These are phyloP conservation scores for Neolentinus lepideus DNA, from an alignment of 1,284 basidiomycete genomes.

Conservation along the genomic window DNA sequence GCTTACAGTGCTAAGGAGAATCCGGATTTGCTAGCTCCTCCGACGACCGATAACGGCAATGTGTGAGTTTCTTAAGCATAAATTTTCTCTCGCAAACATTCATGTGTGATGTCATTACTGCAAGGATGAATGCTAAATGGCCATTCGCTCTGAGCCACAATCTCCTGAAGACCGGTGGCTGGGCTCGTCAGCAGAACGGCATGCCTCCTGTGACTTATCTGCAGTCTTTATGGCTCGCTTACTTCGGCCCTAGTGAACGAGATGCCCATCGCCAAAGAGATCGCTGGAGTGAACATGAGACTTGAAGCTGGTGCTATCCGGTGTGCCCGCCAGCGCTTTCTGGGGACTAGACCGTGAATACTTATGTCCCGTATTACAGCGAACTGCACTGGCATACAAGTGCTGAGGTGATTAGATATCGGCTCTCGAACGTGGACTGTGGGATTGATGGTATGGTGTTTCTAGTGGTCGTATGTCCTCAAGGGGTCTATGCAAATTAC, in stretches of 20 bases:
- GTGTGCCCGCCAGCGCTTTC: conserved; percentile 24
- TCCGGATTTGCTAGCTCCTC: conserved; percentile 57
- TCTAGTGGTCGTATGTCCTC: conserved; percentile 60
- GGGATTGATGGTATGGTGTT: background rate
- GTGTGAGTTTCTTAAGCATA: conserved; percentile 32
- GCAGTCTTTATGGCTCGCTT: background rate
- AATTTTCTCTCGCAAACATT: background rate
- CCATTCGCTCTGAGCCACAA: conserved; percentile 64
- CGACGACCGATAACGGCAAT: conserved; percentile 56
- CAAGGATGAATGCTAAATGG: conserved; percentile 61
- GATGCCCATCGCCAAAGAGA: conserved; percentile 58
- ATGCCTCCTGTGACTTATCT: conserved; percentile 9
- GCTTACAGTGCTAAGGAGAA: conserved; percentile 34
- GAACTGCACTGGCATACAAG: conserved; percentile 73
- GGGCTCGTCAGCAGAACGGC: conserved; percentile 68
- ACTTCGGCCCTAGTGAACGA: conserved; percentile 29
- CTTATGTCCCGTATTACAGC: conserved; percentile 22
- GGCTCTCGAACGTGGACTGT: background rate
- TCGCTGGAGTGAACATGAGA: conserved; percentile 68
- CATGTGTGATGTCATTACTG: conserved; percentile 2
- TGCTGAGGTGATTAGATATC: conserved; percentile 40
- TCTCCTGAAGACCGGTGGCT: conserved; percentile 63
- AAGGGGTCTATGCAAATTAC: conserved; percentile 61
- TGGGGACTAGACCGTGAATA: background rate
- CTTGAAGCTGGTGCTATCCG: conserved; percentile 57